A percentile compares a stretch with the other conserved stretches of the same genome.
phyloP scores from a whole-genome alignment of 2,329 filamentous ascomycete genomes.

The Juglanconis sp. region DNA sequence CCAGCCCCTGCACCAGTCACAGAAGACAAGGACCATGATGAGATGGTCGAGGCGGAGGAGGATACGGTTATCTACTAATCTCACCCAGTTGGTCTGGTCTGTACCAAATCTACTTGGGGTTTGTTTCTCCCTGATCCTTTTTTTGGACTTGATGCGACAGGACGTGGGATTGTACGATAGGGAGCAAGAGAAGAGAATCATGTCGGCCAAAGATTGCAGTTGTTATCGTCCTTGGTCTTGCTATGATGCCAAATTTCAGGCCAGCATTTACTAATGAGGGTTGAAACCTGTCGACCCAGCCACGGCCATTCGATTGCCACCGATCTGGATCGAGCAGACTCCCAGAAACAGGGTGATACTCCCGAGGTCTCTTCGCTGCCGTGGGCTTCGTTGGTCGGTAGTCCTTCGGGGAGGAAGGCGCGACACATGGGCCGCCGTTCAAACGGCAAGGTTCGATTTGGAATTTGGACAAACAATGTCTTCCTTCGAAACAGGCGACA shows the following conservation, averaged over 20 bases:
- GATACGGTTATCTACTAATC: conserved; percentile 85
- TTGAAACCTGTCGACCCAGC: neutral
- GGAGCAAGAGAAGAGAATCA: neutral
- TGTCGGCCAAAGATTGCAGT: neutral
- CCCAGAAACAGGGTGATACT: neutral
- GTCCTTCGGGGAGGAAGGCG: neutral
- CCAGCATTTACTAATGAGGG: neutral
- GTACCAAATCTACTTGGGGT: neutral
- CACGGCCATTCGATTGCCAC: neutral
- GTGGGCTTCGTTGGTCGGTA: neutral
- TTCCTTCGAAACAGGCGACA: neutral
- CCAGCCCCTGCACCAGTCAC: conserved; percentile 20
- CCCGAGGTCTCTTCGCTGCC: neutral
- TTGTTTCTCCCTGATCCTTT: conserved; percentile 1
- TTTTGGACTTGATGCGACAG: neutral
- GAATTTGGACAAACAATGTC: neutral
- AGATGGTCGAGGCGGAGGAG: conserved; percentile 80
- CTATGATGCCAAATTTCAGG: neutral
- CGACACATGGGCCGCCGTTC: neutral
- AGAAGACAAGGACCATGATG: conserved; percentile 50
- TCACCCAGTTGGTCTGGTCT: neutral
- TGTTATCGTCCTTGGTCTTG: neutral
- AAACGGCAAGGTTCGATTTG: neutral
- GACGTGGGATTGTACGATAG: neutral
- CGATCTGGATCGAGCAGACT: neutral